Percentiles rank a stretch among this genome's conserved stretches.
These are phyloP conservation scores for Avicennia marina DNA, from an alignment of 257 asterid genomes.

Conservation along the genomic window DNA sequence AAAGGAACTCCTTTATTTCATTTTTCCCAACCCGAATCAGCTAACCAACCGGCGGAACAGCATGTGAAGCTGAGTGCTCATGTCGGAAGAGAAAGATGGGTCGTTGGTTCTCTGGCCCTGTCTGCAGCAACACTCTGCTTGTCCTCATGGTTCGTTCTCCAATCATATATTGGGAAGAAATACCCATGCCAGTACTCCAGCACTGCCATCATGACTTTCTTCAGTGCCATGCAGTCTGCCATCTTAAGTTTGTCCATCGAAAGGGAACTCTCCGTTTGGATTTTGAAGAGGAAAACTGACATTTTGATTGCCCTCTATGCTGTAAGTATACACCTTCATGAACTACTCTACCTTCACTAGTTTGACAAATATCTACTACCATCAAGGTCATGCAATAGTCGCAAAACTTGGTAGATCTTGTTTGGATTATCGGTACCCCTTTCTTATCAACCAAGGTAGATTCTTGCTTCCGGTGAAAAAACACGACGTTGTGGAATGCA, in stretches of 20 bases:
- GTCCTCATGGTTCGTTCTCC: constrained; percentile 80
- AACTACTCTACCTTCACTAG: too few species aligned
- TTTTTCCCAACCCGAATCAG: constrained; percentile 21
- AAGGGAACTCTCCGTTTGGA: constrained; percentile 47
- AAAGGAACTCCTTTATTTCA: constrained; percentile 53
- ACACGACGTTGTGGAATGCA: constrained; percentile 10
- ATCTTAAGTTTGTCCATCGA: constrained; percentile 33
- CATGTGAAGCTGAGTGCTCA: constrained; percentile 13
- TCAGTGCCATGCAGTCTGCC: constrained; percentile 66
- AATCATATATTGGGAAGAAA: constrained; percentile 38
- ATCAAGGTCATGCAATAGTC: too few species aligned
- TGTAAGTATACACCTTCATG: too few species aligned
- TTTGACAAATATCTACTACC: too few species aligned
- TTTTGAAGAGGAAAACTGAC: constrained; percentile 35
- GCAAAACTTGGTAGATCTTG: too few species aligned
- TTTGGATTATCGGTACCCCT: too few species aligned
- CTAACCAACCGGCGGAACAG: constrained; percentile 5
- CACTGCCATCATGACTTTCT: constrained; percentile 66
- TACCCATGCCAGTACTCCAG: constrained; percentile 73
- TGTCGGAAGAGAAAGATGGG: constrained; percentile 36
- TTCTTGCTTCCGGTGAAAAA: too few species aligned
- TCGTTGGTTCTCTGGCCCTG: constrained; percentile 46
- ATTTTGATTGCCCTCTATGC: constrained; percentile 45
- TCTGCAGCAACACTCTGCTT: constrained; percentile 58
- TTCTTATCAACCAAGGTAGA: too few species aligned